Evolutionary conservation across 768 basidiomycete genomes (phyloP).

Genomic region (Boletales sp.): DNA sequence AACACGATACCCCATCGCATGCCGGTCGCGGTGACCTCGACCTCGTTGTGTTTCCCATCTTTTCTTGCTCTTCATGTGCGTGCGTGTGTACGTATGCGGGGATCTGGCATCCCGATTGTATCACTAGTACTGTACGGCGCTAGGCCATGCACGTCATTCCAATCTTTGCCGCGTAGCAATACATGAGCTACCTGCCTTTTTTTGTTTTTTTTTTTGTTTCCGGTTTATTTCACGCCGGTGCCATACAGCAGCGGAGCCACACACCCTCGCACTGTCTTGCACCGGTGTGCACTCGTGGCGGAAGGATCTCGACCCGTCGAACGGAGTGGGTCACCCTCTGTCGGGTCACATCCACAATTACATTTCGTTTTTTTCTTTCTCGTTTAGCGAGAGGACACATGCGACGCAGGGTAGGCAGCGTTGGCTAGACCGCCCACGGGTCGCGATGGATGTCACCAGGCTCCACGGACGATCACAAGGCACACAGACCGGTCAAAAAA

Average conservation of each 20-base stretch:
- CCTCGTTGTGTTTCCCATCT: background rate
- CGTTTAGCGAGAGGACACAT: too few species aligned
- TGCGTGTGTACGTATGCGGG: background rate
- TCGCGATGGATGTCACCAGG: too few species aligned
- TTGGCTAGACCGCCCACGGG: too few species aligned
- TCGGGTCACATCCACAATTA: conserved; percentile 3
- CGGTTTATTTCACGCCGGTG: too few species aligned
- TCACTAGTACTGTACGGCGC: conserved; percentile 10
- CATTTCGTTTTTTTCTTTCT: too few species aligned
- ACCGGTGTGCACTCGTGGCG: too few species aligned
- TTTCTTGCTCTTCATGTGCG: background rate
- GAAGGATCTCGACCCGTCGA: conserved; percentile 8
- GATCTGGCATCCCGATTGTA: conserved; percentile 25
- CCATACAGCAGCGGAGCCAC: background rate
- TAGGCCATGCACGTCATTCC: conserved; percentile 15
- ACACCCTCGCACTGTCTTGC: background rate
- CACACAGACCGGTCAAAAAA: too few species aligned
- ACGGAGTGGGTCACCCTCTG: conserved; percentile 7
- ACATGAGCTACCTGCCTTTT: conserved; percentile 6
- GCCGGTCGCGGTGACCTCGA: conserved; percentile 3
- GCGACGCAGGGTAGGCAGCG: too few species aligned
- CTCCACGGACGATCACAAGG: too few species aligned
- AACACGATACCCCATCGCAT: conserved; percentile 19
- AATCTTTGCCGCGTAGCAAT: conserved; percentile 1
- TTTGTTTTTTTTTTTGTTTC: too few species aligned